phyloP scores from a whole-genome alignment of 2,329 filamentous ascomycete genomes.

The Aspergillus sojae region DNA sequence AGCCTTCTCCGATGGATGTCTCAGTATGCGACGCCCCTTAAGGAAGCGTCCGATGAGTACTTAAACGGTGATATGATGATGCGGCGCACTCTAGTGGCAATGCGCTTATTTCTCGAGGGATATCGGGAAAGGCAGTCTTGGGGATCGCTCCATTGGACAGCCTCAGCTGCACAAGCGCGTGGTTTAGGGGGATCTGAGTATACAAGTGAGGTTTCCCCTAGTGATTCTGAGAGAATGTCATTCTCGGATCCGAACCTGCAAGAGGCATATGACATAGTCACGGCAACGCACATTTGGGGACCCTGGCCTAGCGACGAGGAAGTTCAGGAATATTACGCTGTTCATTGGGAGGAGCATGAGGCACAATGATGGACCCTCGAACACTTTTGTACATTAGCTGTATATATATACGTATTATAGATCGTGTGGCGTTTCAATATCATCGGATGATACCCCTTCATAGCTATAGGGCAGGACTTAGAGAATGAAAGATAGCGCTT shows the following conservation, averaged over 20 bases:
- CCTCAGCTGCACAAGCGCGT: background rate
- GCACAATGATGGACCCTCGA: slow-evolving; percentile 18
- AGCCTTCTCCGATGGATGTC: slow-evolving; percentile 48
- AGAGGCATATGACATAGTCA: slow-evolving; percentile 42
- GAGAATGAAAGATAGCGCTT: slow-evolving; percentile 14
- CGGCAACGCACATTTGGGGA: slow-evolving; percentile 36
- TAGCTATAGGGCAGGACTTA: background rate
- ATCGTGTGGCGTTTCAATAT: background rate
- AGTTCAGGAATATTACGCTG: slow-evolving; percentile 37
- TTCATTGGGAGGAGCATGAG: slow-evolving; percentile 8
- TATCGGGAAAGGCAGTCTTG: slow-evolving; percentile 24
- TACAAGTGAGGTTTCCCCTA: background rate
- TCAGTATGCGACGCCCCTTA: slow-evolving; percentile 33
- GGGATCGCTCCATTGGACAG: background rate
- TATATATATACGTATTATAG: slow-evolving; percentile 22
- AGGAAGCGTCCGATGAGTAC: slow-evolving; percentile 37
- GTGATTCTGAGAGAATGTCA: slow-evolving; percentile 14
- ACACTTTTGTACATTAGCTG: slow-evolving; percentile 22
- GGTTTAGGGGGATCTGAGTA: background rate
- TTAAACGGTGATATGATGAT: slow-evolving; percentile 42
- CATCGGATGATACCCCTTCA: slow-evolving; percentile 21
- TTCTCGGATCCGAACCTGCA: slow-evolving; percentile 33
- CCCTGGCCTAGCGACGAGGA: slow-evolving; percentile 48
- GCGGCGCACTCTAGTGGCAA: slow-evolving; percentile 44
- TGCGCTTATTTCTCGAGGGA: slow-evolving; percentile 44